These are phyloP conservation scores for Claviceps sp. DNA, from an alignment of 2,329 filamentous ascomycete species.

Conservation along the genomic window DNA sequence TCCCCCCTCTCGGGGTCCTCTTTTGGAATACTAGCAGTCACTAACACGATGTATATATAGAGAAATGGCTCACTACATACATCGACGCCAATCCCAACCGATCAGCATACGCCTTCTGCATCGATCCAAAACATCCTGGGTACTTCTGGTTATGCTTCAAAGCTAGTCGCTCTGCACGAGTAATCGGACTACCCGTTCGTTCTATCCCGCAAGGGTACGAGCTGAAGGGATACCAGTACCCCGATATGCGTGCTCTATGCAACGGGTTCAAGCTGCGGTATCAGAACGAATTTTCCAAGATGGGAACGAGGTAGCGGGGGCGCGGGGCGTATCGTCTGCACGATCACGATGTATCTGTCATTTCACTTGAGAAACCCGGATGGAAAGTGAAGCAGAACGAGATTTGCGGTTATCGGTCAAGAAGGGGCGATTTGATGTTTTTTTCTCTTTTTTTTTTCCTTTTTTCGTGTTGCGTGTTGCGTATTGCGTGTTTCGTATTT, in stretches of 20 bases:
- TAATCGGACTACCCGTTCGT: constrained; percentile 74
- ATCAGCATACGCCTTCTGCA: constrained; percentile 90
- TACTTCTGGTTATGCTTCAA: constrained; percentile 98
- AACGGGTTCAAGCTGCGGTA: constrained; percentile 91
- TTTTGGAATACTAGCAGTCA: constrained; percentile 22
- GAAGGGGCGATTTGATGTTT: no score
- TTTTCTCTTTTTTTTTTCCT: no score
- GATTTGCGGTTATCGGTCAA: no score
- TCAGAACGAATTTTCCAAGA: constrained; percentile 50
- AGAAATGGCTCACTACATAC: constrained; percentile 92
- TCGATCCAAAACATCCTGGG: constrained; percentile 80
- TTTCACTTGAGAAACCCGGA: no score
- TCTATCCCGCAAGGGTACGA: constrained; percentile 90
- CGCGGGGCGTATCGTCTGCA: no score
- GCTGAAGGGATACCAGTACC: constrained; percentile 76
- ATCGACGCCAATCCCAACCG: constrained; percentile 91
- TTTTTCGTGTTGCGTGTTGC: no score
- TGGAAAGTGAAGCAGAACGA: not conserved
- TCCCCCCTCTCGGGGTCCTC: not conserved
- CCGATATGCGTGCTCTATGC: constrained; percentile 87
- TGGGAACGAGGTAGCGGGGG: constrained; percentile 25
- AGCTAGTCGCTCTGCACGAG: constrained; percentile 59
- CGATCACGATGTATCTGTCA: no score
- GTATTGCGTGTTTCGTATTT: no score
- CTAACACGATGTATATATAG: constrained; percentile 36